Base-by-base conservation (phyloP, 208 protist genomes). In the Porcisia deanei region DNA sequence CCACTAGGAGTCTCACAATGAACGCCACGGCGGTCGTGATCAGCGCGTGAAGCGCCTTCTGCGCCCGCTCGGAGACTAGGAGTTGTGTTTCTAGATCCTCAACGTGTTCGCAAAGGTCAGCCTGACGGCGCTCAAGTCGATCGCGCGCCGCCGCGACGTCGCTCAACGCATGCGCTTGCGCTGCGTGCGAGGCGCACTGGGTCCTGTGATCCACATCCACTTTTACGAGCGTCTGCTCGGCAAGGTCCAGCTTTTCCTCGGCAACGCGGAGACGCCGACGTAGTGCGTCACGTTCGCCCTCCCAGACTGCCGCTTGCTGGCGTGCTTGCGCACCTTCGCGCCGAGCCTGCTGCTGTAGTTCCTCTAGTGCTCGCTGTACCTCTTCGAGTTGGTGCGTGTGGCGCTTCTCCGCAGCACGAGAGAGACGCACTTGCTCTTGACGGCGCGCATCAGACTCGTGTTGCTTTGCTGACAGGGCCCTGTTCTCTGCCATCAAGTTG, bases 51-150 rank as follows among this genome's bases (percentile, higher is more conserved):
- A 78, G 45, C 3, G 9, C 68, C 16, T 39, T n/a, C 34, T 71
- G 53, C 6, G 53, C 63, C 39, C 75, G 60, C 22, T 75, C 49
- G 30, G 78, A 14, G 1, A n/a, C 59, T n/a, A 30, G 39, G 34
- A 75, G 49, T 6, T 63, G 69, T 16, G 7, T 64, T 54, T 83
- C 79, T 14, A 79, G n/a, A 16, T 77, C 79, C 25, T 83, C 74
- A 25, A 79, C 72, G 74, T 83, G 79, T 8, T 49, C 30, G 34
- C 59, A 55, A 10, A 79, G 65, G 37, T 79, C 79, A 2, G 30
- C 43, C 64, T 79, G 59, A 1, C 63, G 73, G 2, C 74, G 79
- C 64, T 67, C 65, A 20, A 67, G 25, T 12, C 58, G 61, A 7
- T 78, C 69, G 1, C 53, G 70, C 39, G 9, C 53, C 34, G 39